Percentiles rank a stretch among this genome's conserved stretches.
Conservation (phyloP, 208 protist genomes). For the Strigomonas oncopelti region DNA sequence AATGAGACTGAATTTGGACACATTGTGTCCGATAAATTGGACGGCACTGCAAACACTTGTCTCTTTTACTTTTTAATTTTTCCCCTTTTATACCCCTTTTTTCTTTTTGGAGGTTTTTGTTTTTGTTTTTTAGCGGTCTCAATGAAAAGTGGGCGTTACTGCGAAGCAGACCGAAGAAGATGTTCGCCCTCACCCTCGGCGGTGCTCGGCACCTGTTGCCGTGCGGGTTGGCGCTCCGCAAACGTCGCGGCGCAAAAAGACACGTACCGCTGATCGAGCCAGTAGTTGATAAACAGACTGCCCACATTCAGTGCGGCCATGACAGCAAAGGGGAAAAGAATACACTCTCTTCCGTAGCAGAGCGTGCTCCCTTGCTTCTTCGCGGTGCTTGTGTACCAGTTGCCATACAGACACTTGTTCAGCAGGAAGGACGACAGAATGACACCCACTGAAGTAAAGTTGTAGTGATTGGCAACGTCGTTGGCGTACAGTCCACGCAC, state of each 20-base stretch:
- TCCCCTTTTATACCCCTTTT: too few relatives aligned
- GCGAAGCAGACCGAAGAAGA: background rate
- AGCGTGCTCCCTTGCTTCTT: constrained; percentile 37
- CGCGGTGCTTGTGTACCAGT: constrained; percentile 67
- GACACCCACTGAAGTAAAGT: constrained; percentile 51
- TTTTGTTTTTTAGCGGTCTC: too few relatives aligned
- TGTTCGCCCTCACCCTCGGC: background rate
- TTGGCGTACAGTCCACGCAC: constrained; percentile 71
- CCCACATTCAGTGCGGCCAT: constrained; percentile 38
- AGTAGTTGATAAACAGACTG: constrained; percentile 40
- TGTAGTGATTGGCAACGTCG: constrained; percentile 79
- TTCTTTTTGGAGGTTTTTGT: too few relatives aligned
- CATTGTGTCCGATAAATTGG: too few relatives aligned
- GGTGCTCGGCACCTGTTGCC: background rate
- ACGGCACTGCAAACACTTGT: too few relatives aligned
- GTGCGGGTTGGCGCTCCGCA: constrained; percentile 5
- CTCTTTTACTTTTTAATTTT: too few relatives aligned
- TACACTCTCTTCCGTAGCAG: constrained; percentile 60
- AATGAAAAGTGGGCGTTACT: too few relatives aligned
- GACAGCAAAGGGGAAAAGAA: constrained; percentile 53
- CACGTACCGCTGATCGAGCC: constrained; percentile 52
- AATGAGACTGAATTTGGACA: too few relatives aligned
- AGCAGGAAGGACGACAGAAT: constrained; percentile 50
- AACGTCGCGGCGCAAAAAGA: constrained; percentile 31
- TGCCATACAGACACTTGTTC: constrained; percentile 72